Conservation (phyloP, 2,329 filamentous ascomycete genomes). For the Fusarium piperis region DNA sequence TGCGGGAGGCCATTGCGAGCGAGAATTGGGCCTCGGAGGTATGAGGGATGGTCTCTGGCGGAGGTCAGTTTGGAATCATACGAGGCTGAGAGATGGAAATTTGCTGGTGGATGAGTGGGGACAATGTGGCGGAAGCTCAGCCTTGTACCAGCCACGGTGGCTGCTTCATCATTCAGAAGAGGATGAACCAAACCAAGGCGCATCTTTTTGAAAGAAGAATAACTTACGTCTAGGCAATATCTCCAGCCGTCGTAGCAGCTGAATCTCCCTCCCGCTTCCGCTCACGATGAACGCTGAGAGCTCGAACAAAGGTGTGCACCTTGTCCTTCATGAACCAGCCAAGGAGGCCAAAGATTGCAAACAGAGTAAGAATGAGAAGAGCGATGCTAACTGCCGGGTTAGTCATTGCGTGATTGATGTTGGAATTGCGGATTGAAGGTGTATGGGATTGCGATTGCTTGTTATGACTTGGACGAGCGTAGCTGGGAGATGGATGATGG, state of each 20-base stretch:
- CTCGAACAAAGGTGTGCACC: constrained; percentile 45
- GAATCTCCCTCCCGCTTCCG: constrained; percentile 17
- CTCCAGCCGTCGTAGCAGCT: constrained; percentile 12
- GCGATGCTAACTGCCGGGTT: constrained; percentile 45
- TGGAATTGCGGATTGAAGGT: neutral
- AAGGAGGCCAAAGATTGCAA: constrained; percentile 43
- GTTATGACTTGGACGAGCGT: neutral
- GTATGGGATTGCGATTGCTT: neutral
- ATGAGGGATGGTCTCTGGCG: constrained; percentile 20
- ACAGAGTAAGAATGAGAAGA: constrained; percentile 45
- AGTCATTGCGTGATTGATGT: constrained; percentile 33
- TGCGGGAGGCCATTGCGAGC: constrained; percentile 43
- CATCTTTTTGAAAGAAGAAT: neutral
- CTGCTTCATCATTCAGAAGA: neutral
- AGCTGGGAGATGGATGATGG: neutral
- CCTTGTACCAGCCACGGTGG: constrained; percentile 39
- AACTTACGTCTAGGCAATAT: constrained; percentile 24
- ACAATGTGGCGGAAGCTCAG: constrained; percentile 18
- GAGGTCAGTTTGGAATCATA: constrained; percentile 41
- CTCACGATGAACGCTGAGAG: constrained; percentile 36
- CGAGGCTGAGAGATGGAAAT: constrained; percentile 43
- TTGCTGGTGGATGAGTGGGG: constrained; percentile 29
- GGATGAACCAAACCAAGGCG: neutral
- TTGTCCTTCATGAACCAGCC: constrained; percentile 44
- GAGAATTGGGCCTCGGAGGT: constrained; percentile 15